Base-by-base conservation (phyloP, 225 moss, liverwort and hornwort genomes). In the Asterella californica region DNA sequence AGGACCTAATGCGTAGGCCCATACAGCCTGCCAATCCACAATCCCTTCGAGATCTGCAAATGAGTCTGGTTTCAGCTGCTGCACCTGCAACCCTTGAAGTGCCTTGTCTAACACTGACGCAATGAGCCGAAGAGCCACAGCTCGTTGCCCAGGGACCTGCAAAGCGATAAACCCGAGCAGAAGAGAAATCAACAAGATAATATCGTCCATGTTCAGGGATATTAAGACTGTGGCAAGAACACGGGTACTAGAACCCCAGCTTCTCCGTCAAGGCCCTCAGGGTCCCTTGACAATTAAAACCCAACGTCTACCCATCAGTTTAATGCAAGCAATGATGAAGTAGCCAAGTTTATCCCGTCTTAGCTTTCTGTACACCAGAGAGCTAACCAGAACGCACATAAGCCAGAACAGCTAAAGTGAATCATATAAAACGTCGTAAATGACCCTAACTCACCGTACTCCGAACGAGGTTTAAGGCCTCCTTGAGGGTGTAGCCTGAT, bases 1-100 rank as follows among this genome's bases (percentile, higher is more conserved):
- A 53, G 99, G 95, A 78, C 99, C 99, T 48, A 99, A 83, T 18
- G 93, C 90, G 65, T 99, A 99, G 21, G 99, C 93, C 99, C 99
- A 99, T 32, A 95, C 80, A 72, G 99, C 99, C 83, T 95, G 99
- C 99, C 99, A 99, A 87, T 99, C 99, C 63, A 92, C 85, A 49
- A 69, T 71, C 85, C 83, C 83, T 71, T 81, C 74, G 67, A 45
- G 52, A 55, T 70, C 73, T 10, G 77, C 74, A 70, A 75, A 75
- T 74, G 77, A 87, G 7, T 4, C 10, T 27, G 77, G 63, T 19
- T 64, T 46, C 53, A 34, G 21, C 46, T 65, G 62, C 81, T 90
- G 87, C 48, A 72, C 80, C 86, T 90, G 95, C 61, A 99, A 83
- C 80, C 92, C 90, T 80, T 78, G 38, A 68, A 85, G 70, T 73